Conservation (phyloP, 257 asterid species). For the Solanum sejunctum region DNA sequence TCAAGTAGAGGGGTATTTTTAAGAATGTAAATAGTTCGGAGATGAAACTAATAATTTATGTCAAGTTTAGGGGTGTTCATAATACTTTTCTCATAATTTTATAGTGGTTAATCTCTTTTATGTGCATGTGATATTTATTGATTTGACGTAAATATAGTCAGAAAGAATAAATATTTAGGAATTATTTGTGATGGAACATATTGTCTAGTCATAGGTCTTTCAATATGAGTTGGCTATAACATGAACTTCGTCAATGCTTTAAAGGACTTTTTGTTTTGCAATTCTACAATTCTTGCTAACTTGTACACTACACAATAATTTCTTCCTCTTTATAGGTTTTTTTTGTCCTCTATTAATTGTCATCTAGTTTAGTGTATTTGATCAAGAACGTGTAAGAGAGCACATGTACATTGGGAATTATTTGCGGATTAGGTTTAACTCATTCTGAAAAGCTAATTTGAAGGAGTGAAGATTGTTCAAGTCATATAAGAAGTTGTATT, state of each 20-base stretch:
- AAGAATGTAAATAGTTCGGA: no score
- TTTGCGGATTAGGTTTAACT: background rate
- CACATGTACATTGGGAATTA: background rate
- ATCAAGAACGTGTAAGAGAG: background rate
- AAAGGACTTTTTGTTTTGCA: background rate
- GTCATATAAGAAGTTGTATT: no score
- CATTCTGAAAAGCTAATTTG: accelerated
- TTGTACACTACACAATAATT: background rate
- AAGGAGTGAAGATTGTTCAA: no score
- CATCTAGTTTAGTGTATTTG: background rate
- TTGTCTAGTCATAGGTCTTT: background rate
- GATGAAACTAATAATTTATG: no score
- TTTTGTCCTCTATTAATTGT: background rate
- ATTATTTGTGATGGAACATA: background rate
- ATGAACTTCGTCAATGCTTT: background rate
- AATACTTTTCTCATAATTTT: no score
- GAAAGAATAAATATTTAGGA: background rate
- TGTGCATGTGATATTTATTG: background rate
- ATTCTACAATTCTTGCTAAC: background rate
- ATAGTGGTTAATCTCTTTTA: no score
- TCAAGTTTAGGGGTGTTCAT: no score
- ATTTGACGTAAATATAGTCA: accelerated
- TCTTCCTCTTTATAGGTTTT: background rate
- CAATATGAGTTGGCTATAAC: background rate
- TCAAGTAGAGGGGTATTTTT: no score